phyloP scores from a whole-genome alignment of 345 rosid species.

The Passiflora organensis region DNA sequence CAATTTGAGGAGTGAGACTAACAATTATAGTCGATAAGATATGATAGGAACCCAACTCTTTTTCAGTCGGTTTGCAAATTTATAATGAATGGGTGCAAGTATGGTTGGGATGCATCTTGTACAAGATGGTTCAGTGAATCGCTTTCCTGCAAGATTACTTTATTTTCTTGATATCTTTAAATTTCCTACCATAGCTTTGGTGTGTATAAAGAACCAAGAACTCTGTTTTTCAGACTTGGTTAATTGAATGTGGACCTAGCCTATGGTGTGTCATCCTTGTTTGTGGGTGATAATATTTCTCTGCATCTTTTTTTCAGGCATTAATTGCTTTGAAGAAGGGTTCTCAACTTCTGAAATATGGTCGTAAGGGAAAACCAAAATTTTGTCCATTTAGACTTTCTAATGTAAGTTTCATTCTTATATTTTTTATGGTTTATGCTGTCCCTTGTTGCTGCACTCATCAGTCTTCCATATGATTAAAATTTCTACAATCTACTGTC shows the following conservation, averaged over 20 bases:
- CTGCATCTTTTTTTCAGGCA: slow-evolving; percentile 46
- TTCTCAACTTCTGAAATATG: slow-evolving; percentile 82
- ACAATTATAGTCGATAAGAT: no score
- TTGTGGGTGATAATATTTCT: background rate
- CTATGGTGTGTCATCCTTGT: background rate
- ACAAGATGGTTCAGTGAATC: no score
- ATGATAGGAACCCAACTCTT: no score
- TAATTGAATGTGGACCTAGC: no score
- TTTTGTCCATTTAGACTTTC: slow-evolving; percentile 88
- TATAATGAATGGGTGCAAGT: no score
- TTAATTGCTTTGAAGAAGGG: slow-evolving; percentile 87
- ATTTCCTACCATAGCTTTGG: no score
- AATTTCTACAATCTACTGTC: background rate
- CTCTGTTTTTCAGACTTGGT: no score
- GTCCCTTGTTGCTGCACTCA: background rate
- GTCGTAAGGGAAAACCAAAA: slow-evolving; percentile 97
- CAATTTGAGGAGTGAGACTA: background rate
- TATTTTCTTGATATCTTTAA: no score
- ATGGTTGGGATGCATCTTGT: no score
- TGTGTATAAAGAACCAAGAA: no score
- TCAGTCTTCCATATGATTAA: background rate
- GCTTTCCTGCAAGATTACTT: no score
- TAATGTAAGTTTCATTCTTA: slow-evolving; percentile 46
- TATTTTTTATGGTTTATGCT: slow-evolving; percentile 6
- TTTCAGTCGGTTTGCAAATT: no score